These are phyloP conservation scores for Camellia granthamiana DNA, from an alignment of 148 eudicot genomes.

Conservation along the genomic window DNA sequence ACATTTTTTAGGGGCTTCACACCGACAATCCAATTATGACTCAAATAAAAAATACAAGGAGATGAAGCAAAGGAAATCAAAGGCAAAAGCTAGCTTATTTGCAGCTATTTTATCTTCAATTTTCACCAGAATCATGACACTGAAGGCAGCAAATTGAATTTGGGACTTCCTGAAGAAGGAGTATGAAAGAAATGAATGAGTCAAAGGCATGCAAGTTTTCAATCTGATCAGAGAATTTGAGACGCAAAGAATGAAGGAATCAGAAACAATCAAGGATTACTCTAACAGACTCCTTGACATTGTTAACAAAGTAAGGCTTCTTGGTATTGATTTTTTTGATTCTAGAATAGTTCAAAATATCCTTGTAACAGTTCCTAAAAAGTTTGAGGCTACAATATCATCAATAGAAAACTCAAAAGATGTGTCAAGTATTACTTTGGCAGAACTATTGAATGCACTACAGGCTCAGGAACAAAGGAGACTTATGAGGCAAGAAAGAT, in stretches of 20 bases:
- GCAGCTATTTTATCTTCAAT: constrained; percentile 5
- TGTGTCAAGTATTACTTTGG: no score
- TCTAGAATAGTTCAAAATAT: no score
- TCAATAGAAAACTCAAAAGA: no score
- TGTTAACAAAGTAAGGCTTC: no score
- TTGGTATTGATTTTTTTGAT: no score
- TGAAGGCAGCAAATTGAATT: background rate
- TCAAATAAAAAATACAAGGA: constrained; percentile 1
- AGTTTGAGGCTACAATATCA: no score
- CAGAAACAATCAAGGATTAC: constrained; percentile 7
- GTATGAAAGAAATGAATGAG: constrained; percentile 15
- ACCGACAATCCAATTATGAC: constrained; percentile 13
- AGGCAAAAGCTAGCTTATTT: background rate
- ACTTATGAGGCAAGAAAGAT: no score
- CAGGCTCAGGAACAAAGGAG: no score
- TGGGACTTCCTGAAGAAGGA: constrained; percentile 14
- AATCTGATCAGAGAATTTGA: constrained; percentile 22
- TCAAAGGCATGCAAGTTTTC: constrained; percentile 12
- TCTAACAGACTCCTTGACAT: no score
- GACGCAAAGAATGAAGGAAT: constrained; percentile 19
- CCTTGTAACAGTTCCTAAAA: no score
- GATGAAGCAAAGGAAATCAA: constrained; percentile 4
- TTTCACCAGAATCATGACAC: constrained; percentile 16
- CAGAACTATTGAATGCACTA: no score
- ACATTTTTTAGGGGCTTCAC: no score